A percentile compares a stretch with the other conserved stretches of the same genome.
phyloP scores from a whole-genome alignment of 2,329 filamentous ascomycete species.

The Pseudogymnoascus verrucosus region DNA sequence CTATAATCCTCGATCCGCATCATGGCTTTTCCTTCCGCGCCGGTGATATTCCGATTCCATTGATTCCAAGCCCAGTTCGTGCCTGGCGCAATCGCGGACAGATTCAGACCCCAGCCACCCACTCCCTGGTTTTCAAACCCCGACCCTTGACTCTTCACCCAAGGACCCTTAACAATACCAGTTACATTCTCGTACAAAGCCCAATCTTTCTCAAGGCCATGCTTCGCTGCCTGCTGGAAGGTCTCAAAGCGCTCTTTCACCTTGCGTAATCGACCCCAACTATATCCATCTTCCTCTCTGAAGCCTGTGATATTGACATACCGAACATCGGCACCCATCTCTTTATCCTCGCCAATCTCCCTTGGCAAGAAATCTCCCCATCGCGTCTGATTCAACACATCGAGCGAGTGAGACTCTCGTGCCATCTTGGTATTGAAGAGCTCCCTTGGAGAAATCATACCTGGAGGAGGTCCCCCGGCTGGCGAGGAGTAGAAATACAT shows the following conservation, averaged over 20 bases:
- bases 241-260: constrained; percentile 60
- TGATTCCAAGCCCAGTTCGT: constrained; percentile 56
- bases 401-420: constrained; percentile 44
- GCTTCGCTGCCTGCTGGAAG: constrained; percentile 29
- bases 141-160: constrained; percentile 20
- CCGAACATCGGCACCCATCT: constrained; percentile 21
- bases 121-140: constrained; percentile 10
- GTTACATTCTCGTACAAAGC: constrained; percentile 28
- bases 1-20: constrained; percentile 52
- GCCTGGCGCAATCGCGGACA: constrained; percentile 55
- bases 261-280: constrained; percentile 63
- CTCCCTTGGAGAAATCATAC: constrained; percentile 36
- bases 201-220: constrained; percentile 12
- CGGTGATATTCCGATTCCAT: constrained; percentile 78
- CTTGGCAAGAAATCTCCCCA: constrained; percentile 54
- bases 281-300: constrained; percentile 63
- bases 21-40: constrained; percentile 58
- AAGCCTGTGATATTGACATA: constrained; percentile 73
- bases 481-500: constrained; percentile 26
- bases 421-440: constrained; percentile 39
- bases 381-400: constrained; percentile 44
- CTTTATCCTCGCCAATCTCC: constrained; percentile 16
- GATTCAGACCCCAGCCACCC: constrained; percentile 44
- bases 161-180: constrained; percentile 26
- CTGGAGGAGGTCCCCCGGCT: constrained; percentile 24